These are phyloP conservation scores for Whalleya microplaca DNA, from an alignment of 2,329 filamentous ascomycete genomes.

Conservation along the genomic window DNA sequence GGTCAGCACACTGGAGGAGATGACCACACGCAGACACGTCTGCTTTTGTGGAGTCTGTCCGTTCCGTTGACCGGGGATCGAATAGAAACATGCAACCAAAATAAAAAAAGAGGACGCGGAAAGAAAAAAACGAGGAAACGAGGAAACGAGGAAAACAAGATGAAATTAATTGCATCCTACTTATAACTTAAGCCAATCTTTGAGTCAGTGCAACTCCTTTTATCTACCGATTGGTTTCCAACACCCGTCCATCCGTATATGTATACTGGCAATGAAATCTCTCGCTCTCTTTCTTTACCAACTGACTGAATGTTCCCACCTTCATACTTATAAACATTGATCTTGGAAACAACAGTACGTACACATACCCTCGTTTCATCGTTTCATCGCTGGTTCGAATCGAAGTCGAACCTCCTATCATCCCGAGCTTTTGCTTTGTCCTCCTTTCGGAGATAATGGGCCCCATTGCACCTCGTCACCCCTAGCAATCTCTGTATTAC, in stretches of 20 bases:
- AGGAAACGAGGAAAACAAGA: conserved; percentile 22
- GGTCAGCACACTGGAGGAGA: conserved; percentile 12
- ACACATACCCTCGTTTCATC: too few species aligned
- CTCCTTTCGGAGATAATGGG: conserved; percentile 26
- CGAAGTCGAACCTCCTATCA: neutral
- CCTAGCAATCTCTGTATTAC: conserved; percentile 21
- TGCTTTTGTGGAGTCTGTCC: conserved; percentile 22
- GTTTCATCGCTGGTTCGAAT: neutral
- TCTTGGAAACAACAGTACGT: too few species aligned
- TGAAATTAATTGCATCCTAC: conserved; percentile 18
- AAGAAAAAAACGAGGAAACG: too few species aligned
- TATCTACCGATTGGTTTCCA: neutral
- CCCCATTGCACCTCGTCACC: conserved; percentile 28
- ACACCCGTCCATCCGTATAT: too few species aligned
- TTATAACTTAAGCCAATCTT: conserved; percentile 23
- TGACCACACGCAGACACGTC: conserved; percentile 20
- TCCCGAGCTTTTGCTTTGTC: neutral
- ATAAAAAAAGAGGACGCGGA: conserved; percentile 12
- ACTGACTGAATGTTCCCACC: neutral
- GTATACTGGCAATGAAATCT: conserved; percentile 2
- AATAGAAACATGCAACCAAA: conserved; percentile 27
- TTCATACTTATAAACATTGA: too few species aligned
- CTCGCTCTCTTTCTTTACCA: conserved; percentile 1
- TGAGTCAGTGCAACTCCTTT: conserved; percentile 4
- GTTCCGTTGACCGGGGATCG: conserved; percentile 26